A percentile compares a stretch with the other conserved stretches of the same genome.
phyloP scores from a whole-genome alignment of 441 rosid genomes.

The Sinapis alba region DNA sequence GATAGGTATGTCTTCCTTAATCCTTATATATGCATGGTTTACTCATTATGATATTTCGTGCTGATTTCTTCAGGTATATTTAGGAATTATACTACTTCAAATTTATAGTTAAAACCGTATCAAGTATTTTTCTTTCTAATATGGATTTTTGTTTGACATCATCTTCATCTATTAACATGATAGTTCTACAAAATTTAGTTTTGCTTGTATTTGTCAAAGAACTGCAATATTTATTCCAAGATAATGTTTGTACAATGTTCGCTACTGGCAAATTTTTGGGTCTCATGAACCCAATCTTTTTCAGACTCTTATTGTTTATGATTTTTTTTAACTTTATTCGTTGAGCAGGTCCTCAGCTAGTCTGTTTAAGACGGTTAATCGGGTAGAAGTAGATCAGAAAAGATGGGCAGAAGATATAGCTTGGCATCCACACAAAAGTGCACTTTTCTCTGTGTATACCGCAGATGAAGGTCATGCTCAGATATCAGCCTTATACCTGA shows the following conservation, averaged over 20 bases:
- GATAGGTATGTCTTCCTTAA: slow-evolving; percentile 55
- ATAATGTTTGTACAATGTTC: background rate
- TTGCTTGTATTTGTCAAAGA: slow-evolving; percentile 3
- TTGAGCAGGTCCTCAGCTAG: slow-evolving; percentile 70
- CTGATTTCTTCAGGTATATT: background rate
- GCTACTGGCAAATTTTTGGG: slow-evolving; percentile 4
- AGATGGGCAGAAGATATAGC: slow-evolving; percentile 97
- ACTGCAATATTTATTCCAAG: background rate
- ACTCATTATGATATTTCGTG: background rate
- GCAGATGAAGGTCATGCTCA: slow-evolving; percentile 88
- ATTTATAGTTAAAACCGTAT: background rate
- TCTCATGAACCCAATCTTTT: background rate
- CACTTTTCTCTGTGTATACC: slow-evolving; percentile 63
- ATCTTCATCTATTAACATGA: background rate
- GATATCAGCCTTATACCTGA: slow-evolving; percentile 69
- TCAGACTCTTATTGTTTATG: background rate
- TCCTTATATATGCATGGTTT: background rate
- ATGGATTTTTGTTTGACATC: background rate
- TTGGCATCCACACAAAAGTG: slow-evolving; percentile 86
- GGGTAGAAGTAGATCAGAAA: slow-evolving; percentile 57
- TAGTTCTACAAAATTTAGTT: background rate
- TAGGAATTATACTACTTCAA: background rate
- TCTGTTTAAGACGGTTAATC: slow-evolving; percentile 60
- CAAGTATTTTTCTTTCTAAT: background rate
- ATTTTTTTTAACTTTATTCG: background rate